phyloP scores from a whole-genome alignment of 495 filamentous ascomycete species.

The Poronia punctata region DNA sequence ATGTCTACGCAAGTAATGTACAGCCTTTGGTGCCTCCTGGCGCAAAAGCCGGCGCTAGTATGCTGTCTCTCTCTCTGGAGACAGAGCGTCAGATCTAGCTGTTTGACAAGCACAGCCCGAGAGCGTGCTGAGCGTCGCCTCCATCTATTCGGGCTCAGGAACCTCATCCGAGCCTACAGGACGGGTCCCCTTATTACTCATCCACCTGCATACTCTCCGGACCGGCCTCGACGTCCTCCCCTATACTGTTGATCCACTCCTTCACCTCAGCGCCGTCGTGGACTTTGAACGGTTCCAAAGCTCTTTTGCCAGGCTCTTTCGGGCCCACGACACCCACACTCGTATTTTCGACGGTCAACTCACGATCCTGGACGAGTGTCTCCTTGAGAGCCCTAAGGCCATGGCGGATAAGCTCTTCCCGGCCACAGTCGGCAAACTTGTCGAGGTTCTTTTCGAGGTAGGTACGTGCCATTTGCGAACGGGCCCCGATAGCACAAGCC shows the following conservation, averaged over 20 bases:
- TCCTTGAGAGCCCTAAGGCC: constrained; percentile 90
- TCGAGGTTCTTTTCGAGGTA: constrained; percentile 91
- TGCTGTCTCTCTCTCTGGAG: too few species aligned
- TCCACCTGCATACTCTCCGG: constrained; percentile 80
- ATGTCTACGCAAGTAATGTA: constrained; percentile 8
- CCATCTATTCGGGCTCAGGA: neutral
- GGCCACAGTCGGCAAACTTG: constrained; percentile 59
- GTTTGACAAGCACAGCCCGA: too few species aligned
- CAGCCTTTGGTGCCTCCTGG: constrained; percentile 2
- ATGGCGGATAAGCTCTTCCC: constrained; percentile 85
- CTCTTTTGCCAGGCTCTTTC: constrained; percentile 45
- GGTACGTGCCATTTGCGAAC: constrained; percentile 93
- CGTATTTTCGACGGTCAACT: constrained; percentile 92
- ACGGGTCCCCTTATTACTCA: constrained; percentile 18
- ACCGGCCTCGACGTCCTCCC: constrained; percentile 48
- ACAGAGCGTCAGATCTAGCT: too few species aligned
- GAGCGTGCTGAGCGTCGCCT: too few species aligned
- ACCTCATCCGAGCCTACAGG: neutral
- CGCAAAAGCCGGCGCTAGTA: too few species aligned
- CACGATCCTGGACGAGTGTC: constrained; percentile 91
- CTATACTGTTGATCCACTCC: constrained; percentile 64
- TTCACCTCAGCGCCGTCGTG: constrained; percentile 84
- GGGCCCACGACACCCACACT: constrained; percentile 79
- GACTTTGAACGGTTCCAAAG: constrained; percentile 77
- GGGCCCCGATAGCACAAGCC: constrained; percentile 89